These are phyloP conservation scores for Xylaria sp. DNA, from an alignment of 2,329 filamentous ascomycete species.

Conservation along the genomic window DNA sequence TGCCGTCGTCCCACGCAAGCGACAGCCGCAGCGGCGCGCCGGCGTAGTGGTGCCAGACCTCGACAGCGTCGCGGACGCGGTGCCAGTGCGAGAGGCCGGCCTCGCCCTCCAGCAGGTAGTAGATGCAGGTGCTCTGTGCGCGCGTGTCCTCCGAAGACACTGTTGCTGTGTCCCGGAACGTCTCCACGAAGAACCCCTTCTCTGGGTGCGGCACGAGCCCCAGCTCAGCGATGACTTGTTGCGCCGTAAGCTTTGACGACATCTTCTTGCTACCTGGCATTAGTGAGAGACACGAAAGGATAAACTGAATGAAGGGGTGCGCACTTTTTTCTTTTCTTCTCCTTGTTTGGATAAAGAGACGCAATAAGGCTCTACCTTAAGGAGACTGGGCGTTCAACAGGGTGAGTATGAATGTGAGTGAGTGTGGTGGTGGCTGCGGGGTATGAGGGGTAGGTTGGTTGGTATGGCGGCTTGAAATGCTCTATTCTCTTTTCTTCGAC, in stretches of 20 bases:
- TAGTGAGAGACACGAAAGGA: too few relatives aligned
- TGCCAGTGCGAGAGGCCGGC: conserved; percentile 61
- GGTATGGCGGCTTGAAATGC: too few relatives aligned
- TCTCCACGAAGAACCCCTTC: conserved; percentile 62
- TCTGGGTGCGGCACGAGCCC: conserved; percentile 58
- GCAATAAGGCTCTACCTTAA: too few relatives aligned
- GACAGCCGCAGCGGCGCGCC: conserved; percentile 60
- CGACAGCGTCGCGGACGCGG: conserved; percentile 58
- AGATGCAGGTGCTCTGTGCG: conserved; percentile 61
- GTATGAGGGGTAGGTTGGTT: not conserved
- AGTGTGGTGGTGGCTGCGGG: not conserved
- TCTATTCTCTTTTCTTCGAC: too few relatives aligned
- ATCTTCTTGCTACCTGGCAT: not conserved
- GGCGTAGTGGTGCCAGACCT: conserved; percentile 66
- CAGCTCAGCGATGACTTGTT: conserved; percentile 58
- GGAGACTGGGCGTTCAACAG: too few relatives aligned
- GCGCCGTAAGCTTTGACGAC: conserved; percentile 49
- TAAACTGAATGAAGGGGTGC: too few relatives aligned
- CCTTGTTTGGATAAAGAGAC: too few relatives aligned
- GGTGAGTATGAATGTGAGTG: not conserved
- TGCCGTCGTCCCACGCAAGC: conserved; percentile 57
- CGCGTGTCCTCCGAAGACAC: conserved; percentile 48
- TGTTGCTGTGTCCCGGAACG: conserved; percentile 54
- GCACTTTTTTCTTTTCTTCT: not conserved
- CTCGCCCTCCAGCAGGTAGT: conserved; percentile 62